A percentile compares a stretch with the other conserved stretches of the same genome.
phyloP scores from a whole-genome alignment of 495 filamentous ascomycete genomes.

The Zalerion maritima region DNA sequence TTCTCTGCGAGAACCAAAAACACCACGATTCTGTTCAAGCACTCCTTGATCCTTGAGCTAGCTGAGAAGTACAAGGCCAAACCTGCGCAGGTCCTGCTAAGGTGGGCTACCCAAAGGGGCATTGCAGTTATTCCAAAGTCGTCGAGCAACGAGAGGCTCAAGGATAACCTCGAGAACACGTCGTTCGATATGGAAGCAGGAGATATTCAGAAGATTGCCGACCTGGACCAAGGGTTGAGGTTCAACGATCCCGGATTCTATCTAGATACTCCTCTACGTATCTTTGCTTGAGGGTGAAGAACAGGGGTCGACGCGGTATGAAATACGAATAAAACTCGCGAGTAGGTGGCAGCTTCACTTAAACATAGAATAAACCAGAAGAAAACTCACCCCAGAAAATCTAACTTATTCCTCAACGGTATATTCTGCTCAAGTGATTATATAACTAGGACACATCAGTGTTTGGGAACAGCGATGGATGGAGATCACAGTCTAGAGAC shows the following conservation, averaged over 20 bases:
- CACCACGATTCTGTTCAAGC: conserved; percentile 39
- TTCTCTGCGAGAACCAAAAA: conserved; percentile 32
- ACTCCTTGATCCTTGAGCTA: conserved; percentile 33
- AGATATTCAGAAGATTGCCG: conserved; percentile 39
- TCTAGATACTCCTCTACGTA: conserved; percentile 4
- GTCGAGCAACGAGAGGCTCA: conserved; percentile 39
- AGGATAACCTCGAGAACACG: conserved; percentile 37
- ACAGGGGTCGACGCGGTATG: no score
- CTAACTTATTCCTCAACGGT: no score
- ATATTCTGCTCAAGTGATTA: no score
- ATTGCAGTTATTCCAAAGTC: conserved; percentile 65
- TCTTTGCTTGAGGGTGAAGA: no score
- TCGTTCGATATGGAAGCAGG: conserved; percentile 33
- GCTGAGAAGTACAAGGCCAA: conserved; percentile 42
- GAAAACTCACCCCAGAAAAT: no score
- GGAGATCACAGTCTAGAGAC: no score
- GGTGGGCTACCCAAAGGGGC: conserved; percentile 57
- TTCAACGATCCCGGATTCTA: conserved; percentile 42
- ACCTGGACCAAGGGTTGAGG: conserved; percentile 37
- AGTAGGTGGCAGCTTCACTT: no score
- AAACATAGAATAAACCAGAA: no score
- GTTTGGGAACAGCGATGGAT: no score
- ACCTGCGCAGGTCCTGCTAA: conserved; percentile 51
- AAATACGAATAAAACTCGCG: no score
- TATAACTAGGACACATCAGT: no score